Conservation (phyloP, 345 rosid genomes). For the Eucalyptus cloeziana region DNA sequence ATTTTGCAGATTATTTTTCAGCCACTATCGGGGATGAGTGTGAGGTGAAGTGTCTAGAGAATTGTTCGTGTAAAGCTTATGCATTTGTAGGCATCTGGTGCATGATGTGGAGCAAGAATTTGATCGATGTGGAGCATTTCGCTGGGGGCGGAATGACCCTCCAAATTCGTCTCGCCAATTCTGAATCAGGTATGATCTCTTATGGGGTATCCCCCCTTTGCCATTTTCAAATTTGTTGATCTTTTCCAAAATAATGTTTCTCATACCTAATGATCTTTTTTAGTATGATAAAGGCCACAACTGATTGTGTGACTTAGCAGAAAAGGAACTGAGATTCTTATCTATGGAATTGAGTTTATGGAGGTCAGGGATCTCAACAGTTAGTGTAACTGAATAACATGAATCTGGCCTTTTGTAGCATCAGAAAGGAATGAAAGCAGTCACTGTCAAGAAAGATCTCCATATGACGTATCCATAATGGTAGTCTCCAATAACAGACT, state of each 20-base stretch:
- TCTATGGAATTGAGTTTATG: background rate
- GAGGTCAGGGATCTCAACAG: background rate
- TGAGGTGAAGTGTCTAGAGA: conserved; percentile 2
- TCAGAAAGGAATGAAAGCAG: background rate
- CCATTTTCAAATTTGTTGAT: background rate
- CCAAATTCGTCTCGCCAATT: conserved; percentile 37
- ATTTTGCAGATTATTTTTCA: background rate
- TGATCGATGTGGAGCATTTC: conserved; percentile 42
- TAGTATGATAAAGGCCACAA: background rate
- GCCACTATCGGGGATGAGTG: background rate
- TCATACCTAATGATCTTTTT: background rate
- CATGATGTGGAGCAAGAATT: conserved; percentile 39
- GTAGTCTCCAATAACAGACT: background rate
- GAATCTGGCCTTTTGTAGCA: background rate
- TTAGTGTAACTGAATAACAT: background rate
- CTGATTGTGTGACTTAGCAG: background rate
- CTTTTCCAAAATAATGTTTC: background rate
- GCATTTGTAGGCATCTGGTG: conserved; percentile 39
- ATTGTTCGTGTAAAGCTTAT: conserved; percentile 63
- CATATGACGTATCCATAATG: background rate
- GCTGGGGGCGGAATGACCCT: conserved; percentile 16
- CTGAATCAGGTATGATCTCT: conserved; percentile 37
- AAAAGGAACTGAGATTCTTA: background rate
- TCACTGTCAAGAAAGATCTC: background rate
- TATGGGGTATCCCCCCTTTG: background rate